phyloP scores from a whole-genome alignment of 805 yeast species.

The Ogataea nitratoaversa region DNA sequence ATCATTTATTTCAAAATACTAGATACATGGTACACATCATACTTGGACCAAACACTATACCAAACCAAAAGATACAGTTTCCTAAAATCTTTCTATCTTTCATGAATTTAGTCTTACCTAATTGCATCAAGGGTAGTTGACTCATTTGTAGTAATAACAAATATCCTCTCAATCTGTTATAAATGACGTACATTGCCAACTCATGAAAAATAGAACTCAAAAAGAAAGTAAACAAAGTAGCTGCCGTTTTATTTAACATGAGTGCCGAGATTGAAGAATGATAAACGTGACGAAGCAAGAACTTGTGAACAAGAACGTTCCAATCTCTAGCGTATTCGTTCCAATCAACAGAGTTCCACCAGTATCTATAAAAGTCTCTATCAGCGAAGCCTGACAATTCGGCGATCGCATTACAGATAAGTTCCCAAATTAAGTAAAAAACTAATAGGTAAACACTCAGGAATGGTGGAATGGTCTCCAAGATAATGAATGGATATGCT shows the following conservation, averaged over 20 bases:
- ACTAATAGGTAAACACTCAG: slow-evolving; percentile 68
- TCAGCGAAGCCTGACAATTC: slow-evolving; percentile 86
- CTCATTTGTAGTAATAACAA: slow-evolving; percentile 76
- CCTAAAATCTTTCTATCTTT: slow-evolving; percentile 59
- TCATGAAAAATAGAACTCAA: slow-evolving; percentile 86
- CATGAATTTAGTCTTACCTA: slow-evolving; percentile 59
- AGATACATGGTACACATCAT: slow-evolving; percentile 80
- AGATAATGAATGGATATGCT: slow-evolving; percentile 52
- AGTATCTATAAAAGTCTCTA: slow-evolving; percentile 87
- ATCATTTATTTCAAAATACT: slow-evolving; percentile 47
- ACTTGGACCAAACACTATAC: slow-evolving; percentile 86
- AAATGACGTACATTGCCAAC: slow-evolving; percentile 85
- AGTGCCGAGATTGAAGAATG: slow-evolving; percentile 82
- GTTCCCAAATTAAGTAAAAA: slow-evolving; percentile 93
- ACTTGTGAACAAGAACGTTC: slow-evolving; percentile 92
- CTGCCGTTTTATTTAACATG: slow-evolving; percentile 57
- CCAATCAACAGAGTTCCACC: slow-evolving; percentile 98
- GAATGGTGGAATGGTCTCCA: slow-evolving; percentile 80
- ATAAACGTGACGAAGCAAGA: slow-evolving; percentile 87
- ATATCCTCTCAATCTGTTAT: slow-evolving; percentile 76
- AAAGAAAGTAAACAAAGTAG: slow-evolving; percentile 74
- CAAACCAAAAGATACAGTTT: slow-evolving; percentile 84
- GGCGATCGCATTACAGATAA: slow-evolving; percentile 83
- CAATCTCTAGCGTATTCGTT: slow-evolving; percentile 89
- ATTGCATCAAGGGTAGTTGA: slow-evolving; percentile 73